A percentile compares a stretch with the other conserved stretches of the same genome.
phyloP scores from a whole-genome alignment of 2,329 filamentous ascomycete genomes.

The Emericellopsis atlantica region DNA sequence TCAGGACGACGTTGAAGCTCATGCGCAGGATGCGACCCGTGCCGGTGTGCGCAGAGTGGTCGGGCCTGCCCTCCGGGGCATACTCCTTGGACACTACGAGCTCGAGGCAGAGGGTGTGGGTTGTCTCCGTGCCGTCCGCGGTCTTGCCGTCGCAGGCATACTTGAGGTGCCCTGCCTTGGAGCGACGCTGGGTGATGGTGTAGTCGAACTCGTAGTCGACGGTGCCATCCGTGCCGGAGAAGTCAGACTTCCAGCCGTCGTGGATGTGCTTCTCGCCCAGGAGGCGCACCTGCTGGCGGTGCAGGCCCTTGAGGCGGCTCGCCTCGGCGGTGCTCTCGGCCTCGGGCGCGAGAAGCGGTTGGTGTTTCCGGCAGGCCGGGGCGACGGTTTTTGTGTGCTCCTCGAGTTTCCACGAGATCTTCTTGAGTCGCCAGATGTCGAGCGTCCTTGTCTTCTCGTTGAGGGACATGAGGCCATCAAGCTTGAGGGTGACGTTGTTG shows the following conservation, averaged over 20 bases:
- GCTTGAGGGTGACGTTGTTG: slow-evolving; percentile 66
- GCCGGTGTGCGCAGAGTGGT: slow-evolving; percentile 70
- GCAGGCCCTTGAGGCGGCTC: slow-evolving; percentile 47
- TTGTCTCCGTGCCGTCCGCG: slow-evolving; percentile 62
- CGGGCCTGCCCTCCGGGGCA: slow-evolving; percentile 54
- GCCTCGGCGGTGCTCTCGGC: background rate
- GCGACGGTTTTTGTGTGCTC: slow-evolving; percentile 73
- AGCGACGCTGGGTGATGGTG: slow-evolving; percentile 10
- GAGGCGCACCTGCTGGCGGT: slow-evolving; percentile 62
- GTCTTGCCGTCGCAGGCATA: slow-evolving; percentile 70
- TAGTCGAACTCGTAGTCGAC: slow-evolving; percentile 66
- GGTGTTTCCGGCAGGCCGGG: slow-evolving; percentile 67
- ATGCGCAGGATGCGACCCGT: slow-evolving; percentile 84
- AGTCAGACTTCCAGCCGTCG: slow-evolving; percentile 76
- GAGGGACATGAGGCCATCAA: slow-evolving; percentile 71
- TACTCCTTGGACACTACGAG: slow-evolving; percentile 92
- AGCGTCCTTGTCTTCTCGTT: slow-evolving; percentile 61
- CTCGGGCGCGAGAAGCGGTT: slow-evolving; percentile 11
- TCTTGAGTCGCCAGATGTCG: slow-evolving; percentile 75
- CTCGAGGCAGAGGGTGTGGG: slow-evolving; percentile 80
- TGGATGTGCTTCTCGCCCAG: slow-evolving; percentile 75
- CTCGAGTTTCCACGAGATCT: slow-evolving; percentile 86
- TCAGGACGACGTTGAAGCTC: slow-evolving; percentile 75
- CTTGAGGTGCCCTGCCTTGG: slow-evolving; percentile 34
- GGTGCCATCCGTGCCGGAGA: slow-evolving; percentile 35